Evolutionary conservation across 805 yeast genomes (phyloP), one percentile per base, ranked within the genome.

Genomic region (Wickerhamiella domercqiae): DNA sequence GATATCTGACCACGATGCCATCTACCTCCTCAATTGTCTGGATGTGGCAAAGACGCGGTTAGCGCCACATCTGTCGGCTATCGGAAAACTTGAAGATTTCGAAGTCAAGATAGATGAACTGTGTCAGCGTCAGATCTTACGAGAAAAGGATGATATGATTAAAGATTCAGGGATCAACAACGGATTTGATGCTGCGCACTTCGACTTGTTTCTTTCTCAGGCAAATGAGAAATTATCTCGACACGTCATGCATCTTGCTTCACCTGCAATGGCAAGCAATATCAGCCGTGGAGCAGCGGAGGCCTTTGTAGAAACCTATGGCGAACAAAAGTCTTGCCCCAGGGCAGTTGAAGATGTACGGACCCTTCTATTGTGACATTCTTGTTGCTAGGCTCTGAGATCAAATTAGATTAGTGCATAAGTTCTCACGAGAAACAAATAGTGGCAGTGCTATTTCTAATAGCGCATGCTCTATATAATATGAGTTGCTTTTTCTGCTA

Each of bases 151-250:
- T 11, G 19, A 35, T 26, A 42, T 54, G 32, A 21, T 45, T 28
- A 18, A 25, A 4, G 42, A 41, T 7, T 54, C 58, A 7, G 54
- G 56, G 6, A n/a, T 45, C 21, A 24, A 32, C 18, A 32, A 22
- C 14, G 35, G 34, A 9, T 39, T 35, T 21, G 37, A 43, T 29
- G 25, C 29, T 13, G 36, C 24, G 1, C 25, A 22, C 11, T 42
- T 61, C 32, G 63, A 59, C 38, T 50, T 48, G 33, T 59, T 60
- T 37, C 47, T 62, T 21, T 53, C 59, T 1, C 50, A 54, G 1
- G 61, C 61, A 2, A 40, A 52, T 2, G 47, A 55, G 44, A 59
- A 55, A 35, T 45, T 54, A 25, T 49, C 50, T 24, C 36, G 38
- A 9, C 39, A 44, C 15, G 47, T 61, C 20, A 52, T 52, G 29